Conservation (phyloP, 495 filamentous ascomycete genomes). For the Talaromyces proteolyticus region DNA sequence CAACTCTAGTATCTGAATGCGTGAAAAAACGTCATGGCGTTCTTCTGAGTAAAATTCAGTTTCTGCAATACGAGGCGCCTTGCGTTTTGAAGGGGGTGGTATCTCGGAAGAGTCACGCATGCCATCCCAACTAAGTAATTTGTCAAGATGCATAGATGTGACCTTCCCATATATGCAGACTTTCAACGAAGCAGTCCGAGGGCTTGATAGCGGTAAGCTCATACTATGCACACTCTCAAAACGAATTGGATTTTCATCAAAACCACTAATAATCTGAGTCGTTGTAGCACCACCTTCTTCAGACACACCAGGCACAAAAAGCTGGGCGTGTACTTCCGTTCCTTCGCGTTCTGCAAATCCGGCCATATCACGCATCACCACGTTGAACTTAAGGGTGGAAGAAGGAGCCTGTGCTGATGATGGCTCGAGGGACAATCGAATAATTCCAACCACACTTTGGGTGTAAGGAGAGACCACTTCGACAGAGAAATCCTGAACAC, state of each 20-base stretch:
- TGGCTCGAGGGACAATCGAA: slow-evolving; percentile 86
- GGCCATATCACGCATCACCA: slow-evolving; percentile 95
- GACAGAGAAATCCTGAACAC: slow-evolving; percentile 88
- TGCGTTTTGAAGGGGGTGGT: slow-evolving; percentile 48
- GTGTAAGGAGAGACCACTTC: slow-evolving; percentile 94
- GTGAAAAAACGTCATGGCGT: slow-evolving; percentile 85
- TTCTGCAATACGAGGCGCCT: slow-evolving; percentile 74
- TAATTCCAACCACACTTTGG: slow-evolving; percentile 77
- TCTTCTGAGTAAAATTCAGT: slow-evolving; percentile 90
- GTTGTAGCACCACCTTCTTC: slow-evolving; percentile 90
- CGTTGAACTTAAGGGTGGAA: slow-evolving; percentile 94
- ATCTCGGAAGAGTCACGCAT: slow-evolving; percentile 66
- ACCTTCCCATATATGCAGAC: slow-evolving; percentile 94
- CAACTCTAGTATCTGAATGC: slow-evolving; percentile 83
- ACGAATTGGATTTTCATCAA: slow-evolving; percentile 88
- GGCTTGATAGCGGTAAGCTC: slow-evolving; percentile 86
- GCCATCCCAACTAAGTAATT: slow-evolving; percentile 97
- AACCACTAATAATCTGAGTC: slow-evolving; percentile 89
- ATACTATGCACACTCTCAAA: slow-evolving; percentile 99
- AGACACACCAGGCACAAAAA: slow-evolving; percentile 88
- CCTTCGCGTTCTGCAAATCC: slow-evolving; percentile 97
- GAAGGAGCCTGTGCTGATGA: slow-evolving; percentile 90
- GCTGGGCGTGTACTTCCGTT: slow-evolving; percentile 89
- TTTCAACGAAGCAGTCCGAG: slow-evolving; percentile 67
- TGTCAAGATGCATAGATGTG: slow-evolving; percentile 91